These are phyloP conservation scores for Rhodotorula paludigena DNA, from an alignment of 768 basidiomycete genomes.

Conservation along the genomic window DNA sequence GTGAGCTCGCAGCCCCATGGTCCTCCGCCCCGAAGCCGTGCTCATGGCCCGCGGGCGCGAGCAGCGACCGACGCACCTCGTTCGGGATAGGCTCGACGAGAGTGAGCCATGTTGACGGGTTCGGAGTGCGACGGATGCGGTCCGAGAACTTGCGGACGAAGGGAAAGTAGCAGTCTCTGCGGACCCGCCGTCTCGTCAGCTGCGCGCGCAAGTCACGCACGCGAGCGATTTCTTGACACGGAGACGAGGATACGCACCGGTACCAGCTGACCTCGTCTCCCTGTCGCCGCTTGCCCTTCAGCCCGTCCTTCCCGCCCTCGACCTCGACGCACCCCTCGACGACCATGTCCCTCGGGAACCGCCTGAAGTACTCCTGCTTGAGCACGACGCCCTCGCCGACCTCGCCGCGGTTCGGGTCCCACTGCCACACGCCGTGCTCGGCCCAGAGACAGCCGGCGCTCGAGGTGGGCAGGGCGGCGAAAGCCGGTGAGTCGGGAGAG, in stretches of 20 bases:
- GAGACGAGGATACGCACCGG: conserved; percentile 41
- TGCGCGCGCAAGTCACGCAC: too few species aligned
- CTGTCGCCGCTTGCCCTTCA: conserved; percentile 1
- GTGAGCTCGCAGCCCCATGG: too few species aligned
- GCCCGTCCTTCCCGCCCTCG: conserved; percentile 6
- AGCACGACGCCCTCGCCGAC: conserved; percentile 68
- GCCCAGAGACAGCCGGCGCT: conserved; percentile 74
- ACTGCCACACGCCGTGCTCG: conserved; percentile 89
- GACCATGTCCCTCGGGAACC: conserved; percentile 56
- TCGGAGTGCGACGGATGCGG: conserved; percentile 53
- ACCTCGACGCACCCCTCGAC: conserved; percentile 4
- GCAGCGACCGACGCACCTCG: conserved; percentile 57
- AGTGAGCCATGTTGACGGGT: conserved; percentile 55
- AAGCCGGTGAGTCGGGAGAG: conserved; percentile 39
- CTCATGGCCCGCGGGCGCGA: too few species aligned
- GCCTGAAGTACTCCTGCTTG: conserved; percentile 75
- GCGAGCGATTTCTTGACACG: too few species aligned
- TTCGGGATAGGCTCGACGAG: conserved; percentile 89
- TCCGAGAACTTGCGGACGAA: conserved; percentile 66
- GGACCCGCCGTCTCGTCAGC: neutral
- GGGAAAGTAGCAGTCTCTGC: conserved; percentile 69
- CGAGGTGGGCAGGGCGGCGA: conserved; percentile 40
- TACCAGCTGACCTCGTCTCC: conserved; percentile 80
- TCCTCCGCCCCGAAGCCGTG: too few species aligned
- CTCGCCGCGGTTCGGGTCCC: conserved; percentile 62